Conservation (phyloP, 73 alveolate species). For the Paramecium caudatum region DNA sequence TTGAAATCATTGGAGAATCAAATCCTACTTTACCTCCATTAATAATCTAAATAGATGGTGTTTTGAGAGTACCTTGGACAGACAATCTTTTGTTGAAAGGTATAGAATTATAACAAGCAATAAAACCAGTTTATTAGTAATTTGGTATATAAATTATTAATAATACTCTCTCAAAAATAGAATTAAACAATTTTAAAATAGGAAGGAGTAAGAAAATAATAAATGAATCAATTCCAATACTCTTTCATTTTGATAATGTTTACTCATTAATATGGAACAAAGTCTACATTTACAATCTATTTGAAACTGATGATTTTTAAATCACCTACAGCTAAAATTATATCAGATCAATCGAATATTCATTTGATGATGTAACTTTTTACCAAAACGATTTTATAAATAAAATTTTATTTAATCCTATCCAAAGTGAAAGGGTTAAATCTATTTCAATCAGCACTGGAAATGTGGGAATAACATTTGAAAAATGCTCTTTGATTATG, state of each 20-base stretch:
- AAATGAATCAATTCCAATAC: too few relatives aligned
- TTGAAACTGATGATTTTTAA: not conserved
- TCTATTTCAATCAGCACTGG: not conserved
- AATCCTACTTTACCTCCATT: not conserved
- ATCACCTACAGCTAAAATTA: not conserved
- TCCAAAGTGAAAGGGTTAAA: not conserved
- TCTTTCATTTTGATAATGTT: too few relatives aligned
- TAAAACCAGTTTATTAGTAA: not conserved
- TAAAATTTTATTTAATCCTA: not conserved
- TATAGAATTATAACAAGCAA: not conserved
- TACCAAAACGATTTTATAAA: not conserved
- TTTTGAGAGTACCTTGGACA: not conserved
- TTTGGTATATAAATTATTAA: not conserved
- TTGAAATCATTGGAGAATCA: not conserved
- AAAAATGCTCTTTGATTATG: not conserved
- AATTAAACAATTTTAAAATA: too few relatives aligned
- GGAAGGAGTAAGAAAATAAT: not conserved
- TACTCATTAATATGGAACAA: too few relatives aligned
- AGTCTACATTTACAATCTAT: not conserved
- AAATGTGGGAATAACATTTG: not conserved
- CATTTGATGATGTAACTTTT: constrained; percentile 9
- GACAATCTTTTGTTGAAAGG: not conserved
- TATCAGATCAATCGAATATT: not conserved
- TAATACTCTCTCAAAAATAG: not conserved
- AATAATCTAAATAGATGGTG: not conserved